Percentiles rank a stretch among this genome's conserved stretches.
These are phyloP conservation scores for Dendrostoma leiphaemia DNA, from an alignment of 2,329 filamentous ascomycete species.

Conservation along the genomic window DNA sequence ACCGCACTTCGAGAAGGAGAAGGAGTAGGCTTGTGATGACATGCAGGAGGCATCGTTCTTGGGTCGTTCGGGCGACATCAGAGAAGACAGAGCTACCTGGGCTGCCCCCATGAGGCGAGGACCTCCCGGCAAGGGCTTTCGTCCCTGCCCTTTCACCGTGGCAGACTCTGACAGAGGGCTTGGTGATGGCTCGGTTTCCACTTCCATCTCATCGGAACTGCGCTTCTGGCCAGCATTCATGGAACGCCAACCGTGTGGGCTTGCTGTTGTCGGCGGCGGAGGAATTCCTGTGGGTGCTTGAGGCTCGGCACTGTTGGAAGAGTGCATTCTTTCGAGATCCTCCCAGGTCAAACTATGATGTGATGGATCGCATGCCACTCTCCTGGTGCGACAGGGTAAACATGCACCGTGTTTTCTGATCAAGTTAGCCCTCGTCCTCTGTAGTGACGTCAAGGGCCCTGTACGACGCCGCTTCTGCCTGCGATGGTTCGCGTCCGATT, in stretches of 20 bases:
- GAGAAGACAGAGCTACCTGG: not conserved
- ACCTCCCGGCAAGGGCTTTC: conserved; percentile 56
- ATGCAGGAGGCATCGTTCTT: not conserved
- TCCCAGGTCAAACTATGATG: not conserved
- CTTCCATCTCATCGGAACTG: conserved; percentile 54
- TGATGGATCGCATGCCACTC: conserved; percentile 42
- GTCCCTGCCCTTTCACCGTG: conserved; percentile 48
- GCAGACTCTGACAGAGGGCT: conserved; percentile 30
- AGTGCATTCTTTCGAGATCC: conserved; percentile 10
- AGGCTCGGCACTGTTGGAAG: conserved; percentile 17
- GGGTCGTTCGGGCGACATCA: not conserved
- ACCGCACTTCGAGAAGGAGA: conserved; percentile 51
- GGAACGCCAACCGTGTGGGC: conserved; percentile 15
- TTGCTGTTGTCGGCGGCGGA: conserved; percentile 16
- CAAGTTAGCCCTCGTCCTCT: conserved; percentile 57
- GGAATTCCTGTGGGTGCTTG: conserved; percentile 12
- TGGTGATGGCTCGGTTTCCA: conserved; percentile 39
- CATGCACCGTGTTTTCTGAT: conserved; percentile 61
- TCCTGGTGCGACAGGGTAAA: conserved; percentile 51
- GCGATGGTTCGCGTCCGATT: conserved; percentile 50
- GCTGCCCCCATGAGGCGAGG: conserved; percentile 52
- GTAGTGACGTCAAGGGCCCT: conserved; percentile 56
- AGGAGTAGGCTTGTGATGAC: conserved; percentile 25
- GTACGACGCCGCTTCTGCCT: conserved; percentile 58
- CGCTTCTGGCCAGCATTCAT: conserved; percentile 34